A percentile compares a stretch with the other conserved stretches of the same genome.
phyloP scores from a whole-genome alignment of 179 eudicot species.

The Amaranthus tricolor region DNA sequence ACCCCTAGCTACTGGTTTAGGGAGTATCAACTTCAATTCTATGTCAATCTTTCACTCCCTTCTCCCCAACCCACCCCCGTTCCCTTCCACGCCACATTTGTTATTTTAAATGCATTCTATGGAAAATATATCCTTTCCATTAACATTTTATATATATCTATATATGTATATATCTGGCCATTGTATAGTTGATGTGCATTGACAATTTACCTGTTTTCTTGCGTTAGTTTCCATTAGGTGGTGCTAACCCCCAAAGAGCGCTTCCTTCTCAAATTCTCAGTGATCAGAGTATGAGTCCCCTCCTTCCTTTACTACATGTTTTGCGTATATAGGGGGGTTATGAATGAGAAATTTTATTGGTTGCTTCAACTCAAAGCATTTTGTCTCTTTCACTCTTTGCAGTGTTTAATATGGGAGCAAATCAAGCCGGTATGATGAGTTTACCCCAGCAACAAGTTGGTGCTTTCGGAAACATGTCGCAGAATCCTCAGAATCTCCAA shows the following conservation, averaged over 20 bases:
- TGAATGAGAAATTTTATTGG: background rate
- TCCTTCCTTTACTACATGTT: slow-evolving; percentile 3
- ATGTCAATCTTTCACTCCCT: too few species aligned
- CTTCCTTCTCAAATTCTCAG: slow-evolving; percentile 75
- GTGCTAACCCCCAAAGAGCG: slow-evolving; percentile 58
- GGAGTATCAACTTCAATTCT: too few species aligned
- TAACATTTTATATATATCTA: background rate
- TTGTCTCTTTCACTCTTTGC: slow-evolving; percentile 22
- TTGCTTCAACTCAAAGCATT: background rate
- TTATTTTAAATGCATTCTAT: too few species aligned
- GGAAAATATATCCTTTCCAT: background rate
- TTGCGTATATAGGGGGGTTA: background rate
- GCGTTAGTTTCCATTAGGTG: slow-evolving; percentile 62
- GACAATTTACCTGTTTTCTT: slow-evolving; percentile 6
- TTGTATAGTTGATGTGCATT: background rate
- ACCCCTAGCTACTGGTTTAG: too few species aligned
- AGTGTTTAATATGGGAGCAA: slow-evolving; percentile 89
- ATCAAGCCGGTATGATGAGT: slow-evolving; percentile 70
- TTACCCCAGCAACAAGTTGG: slow-evolving; percentile 70
- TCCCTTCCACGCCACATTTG: too few species aligned
- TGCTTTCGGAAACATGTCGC: slow-evolving; percentile 71
- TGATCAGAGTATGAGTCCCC: slow-evolving; percentile 71
- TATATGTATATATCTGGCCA: too few species aligned
- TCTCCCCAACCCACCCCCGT: too few species aligned
- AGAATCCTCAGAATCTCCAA: slow-evolving; percentile 70